Evolutionary conservation across 139 green algal species (phyloP), one percentile per base, ranked within the genome.

Genomic region (Coccomyxa sp.): DNA sequence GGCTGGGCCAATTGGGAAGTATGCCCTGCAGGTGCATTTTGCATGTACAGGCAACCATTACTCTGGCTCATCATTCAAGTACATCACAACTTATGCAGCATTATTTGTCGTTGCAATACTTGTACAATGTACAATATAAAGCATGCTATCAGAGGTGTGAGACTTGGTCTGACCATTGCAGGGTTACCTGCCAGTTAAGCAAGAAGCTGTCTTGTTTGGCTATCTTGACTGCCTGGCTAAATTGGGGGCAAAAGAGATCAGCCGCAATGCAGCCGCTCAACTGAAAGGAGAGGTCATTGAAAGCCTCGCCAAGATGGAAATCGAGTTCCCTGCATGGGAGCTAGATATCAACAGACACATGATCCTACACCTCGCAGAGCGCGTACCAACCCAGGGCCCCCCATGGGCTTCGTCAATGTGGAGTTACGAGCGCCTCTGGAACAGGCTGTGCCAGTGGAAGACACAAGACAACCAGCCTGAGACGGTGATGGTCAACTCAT

Each of bases 1-100:
- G 72, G 72, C 72, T 64, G 72, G 72, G 16, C 72, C 72, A 68
- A 38, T 35, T 44, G 72, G 72, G 22, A 77, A 55, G 29, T 77
- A 64, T 36, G 38, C 55, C 24, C 27, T 77, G 37, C 38, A 77
- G 27, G 72, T 58, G 14, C 10, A 14, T 58, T n/a, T n/a, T n/a
- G n/a, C n/a, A n/a, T n/a, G n/a, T n/a, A n/a, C n/a, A n/a, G n/a
- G n/a, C n/a, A n/a, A n/a, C n/a, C n/a, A n/a, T n/a, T n/a, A n/a
- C n/a, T n/a, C n/a, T n/a, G n/a, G n/a, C n/a, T n/a, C n/a, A n/a
- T n/a, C n/a, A n/a, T n/a, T n/a, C n/a, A n/a, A n/a, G n/a, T n/a
- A n/a, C n/a, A n/a, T n/a, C n/a, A n/a, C n/a, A n/a, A n/a, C n/a
- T n/a, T n/a, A n/a, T n/a, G n/a, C n/a, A n/a, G n/a, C n/a, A n/a